Evolutionary conservation across 106 monocot species (phyloP).

Genomic region (Narthecium ossifragum): DNA sequence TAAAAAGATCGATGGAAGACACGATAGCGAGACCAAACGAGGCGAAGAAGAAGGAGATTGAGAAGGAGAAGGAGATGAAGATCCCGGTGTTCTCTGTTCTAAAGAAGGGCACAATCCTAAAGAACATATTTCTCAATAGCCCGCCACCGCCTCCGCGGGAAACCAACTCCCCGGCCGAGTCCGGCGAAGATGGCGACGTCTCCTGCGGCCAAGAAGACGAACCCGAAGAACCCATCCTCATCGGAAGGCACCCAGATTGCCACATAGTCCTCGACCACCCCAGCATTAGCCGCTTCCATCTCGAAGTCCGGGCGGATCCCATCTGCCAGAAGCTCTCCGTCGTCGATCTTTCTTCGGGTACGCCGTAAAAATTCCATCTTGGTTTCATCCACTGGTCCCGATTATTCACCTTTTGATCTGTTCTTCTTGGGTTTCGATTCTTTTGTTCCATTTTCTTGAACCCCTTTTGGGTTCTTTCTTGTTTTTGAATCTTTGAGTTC

Average conservation of each 20-base stretch:
- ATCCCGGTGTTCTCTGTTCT: constrained; percentile 73
- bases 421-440: background rate
- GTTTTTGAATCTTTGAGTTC: background rate
- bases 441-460: constrained; percentile 3
- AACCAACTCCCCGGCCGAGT: background rate
- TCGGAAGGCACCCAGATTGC: constrained; percentile 95
- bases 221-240: constrained; percentile 34
- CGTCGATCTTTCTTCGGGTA: constrained; percentile 73
- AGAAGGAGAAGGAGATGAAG: constrained; percentile 14
- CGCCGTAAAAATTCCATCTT: background rate
- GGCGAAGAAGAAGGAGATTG: constrained; percentile 3
- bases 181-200: constrained; percentile 2
- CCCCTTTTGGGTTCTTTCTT: background rate
- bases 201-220: constrained; percentile 21
- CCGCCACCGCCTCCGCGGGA: constrained; percentile 28
- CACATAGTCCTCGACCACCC: constrained; percentile 87
- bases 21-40: background rate
- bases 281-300: constrained; percentile 91
- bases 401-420: background rate
- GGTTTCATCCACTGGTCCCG: background rate
- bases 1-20: background rate
- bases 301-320: constrained; percentile 40
- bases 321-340: constrained; percentile 30
- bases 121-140: constrained; percentile 81
- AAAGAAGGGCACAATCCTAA: constrained; percentile 58